Conservation (phyloP, 2,329 filamentous ascomycete species). For the Drechslera avenae region DNA sequence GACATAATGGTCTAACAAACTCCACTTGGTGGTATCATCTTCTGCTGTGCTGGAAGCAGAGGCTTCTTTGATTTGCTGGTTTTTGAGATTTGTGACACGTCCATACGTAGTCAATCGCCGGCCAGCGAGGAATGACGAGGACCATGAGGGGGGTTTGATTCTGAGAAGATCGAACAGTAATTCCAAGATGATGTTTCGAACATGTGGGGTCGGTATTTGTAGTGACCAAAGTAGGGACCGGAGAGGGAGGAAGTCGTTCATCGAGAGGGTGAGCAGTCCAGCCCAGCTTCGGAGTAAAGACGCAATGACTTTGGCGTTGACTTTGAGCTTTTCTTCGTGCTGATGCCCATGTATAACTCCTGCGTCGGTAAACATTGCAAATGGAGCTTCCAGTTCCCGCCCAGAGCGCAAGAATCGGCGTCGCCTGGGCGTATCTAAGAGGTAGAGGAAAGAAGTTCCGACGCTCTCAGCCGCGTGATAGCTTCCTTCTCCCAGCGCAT, state of each 20-base stretch:
- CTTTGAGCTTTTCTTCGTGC: constrained; percentile 72
- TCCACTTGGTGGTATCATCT: constrained; percentile 68
- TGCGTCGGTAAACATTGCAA: constrained; percentile 91
- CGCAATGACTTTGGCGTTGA: constrained; percentile 91
- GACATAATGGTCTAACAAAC: constrained; percentile 92
- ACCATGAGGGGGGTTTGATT: constrained; percentile 94
- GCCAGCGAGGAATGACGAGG: constrained; percentile 91
- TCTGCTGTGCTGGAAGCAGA: constrained; percentile 69
- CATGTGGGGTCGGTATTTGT: constrained; percentile 61
- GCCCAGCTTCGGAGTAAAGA: constrained; percentile 92
- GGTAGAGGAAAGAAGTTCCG: constrained; percentile 83
- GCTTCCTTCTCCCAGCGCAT: constrained; percentile 85
- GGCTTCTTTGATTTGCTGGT: constrained; percentile 59
- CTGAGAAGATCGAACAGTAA: constrained; percentile 81
- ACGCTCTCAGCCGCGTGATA: constrained; percentile 93
- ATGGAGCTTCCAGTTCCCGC: constrained; percentile 82
- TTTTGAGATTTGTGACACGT: constrained; percentile 83
- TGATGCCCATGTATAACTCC: constrained; percentile 56
- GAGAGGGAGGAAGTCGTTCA: constrained; percentile 85
- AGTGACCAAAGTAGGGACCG: constrained; percentile 75
- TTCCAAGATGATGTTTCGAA: constrained; percentile 81
- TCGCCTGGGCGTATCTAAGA: constrained; percentile 81
- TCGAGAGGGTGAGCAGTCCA: constrained; percentile 83
- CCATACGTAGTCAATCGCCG: constrained; percentile 93
- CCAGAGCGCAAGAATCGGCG: constrained; percentile 84